phyloP scores from a whole-genome alignment of 208 protist genomes.

The Wallacemonas sp. region DNA sequence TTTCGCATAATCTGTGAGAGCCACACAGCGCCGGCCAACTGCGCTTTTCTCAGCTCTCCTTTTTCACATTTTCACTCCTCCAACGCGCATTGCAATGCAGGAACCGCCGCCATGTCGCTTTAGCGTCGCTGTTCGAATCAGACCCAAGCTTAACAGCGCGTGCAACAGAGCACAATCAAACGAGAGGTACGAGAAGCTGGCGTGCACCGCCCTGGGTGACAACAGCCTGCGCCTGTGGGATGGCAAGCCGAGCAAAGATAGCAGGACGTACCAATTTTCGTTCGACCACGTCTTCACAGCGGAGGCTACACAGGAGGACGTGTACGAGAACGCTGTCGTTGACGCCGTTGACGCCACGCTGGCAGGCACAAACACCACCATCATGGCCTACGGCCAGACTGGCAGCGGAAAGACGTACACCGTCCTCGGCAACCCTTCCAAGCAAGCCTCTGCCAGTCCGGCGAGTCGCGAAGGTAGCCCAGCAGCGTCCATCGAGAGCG shows the following conservation, averaged over 20 bases:
- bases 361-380: conserved; percentile 48
- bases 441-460: neutral
- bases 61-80: conserved; percentile 14
- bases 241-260: conserved; percentile 26
- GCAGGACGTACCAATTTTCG: conserved; percentile 35
- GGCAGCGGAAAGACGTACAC: conserved; percentile 89
- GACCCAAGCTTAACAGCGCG: conserved; percentile 47
- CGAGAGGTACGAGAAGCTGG: conserved; percentile 54
- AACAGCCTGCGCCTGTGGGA: conserved; percentile 43
- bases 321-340: conserved; percentile 73
- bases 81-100: neutral
- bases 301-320: conserved; percentile 59
- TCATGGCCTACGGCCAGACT: conserved; percentile 86
- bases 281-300: conserved; percentile 75
- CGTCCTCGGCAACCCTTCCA: conserved; percentile 32
- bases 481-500: conserved; percentile 24
- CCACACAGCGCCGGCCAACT: too few relatives aligned
- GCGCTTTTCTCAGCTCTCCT: neutral
- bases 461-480: neutral
- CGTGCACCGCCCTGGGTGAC: conserved; percentile 46
- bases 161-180: conserved; percentile 32
- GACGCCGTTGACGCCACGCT: conserved; percentile 58
- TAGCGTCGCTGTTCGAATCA: conserved; percentile 63
- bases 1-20: too few relatives aligned
- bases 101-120: conserved; percentile 16